Evolutionary conservation across 1,284 basidiomycete species (phyloP).

Genomic region (Golubevia sp.): DNA sequence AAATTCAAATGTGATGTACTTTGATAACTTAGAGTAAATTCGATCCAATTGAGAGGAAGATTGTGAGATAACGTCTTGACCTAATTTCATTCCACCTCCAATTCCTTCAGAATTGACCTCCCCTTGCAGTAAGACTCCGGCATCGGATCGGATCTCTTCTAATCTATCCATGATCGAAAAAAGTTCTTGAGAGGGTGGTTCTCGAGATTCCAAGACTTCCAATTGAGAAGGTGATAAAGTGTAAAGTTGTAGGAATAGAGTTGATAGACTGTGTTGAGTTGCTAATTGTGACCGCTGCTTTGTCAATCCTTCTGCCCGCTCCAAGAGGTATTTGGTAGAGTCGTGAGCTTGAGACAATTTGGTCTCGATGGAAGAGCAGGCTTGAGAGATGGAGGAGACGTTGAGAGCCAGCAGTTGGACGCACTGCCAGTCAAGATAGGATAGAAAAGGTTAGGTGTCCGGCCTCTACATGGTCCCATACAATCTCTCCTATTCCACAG

Average conservation of each 20-base stretch:
- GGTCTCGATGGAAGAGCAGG: slow-evolving; percentile 2
- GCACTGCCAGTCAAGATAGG: too few species aligned
- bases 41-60: slow-evolving; percentile 32
- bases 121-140: slow-evolving; percentile 36
- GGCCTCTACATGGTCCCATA: too few species aligned
- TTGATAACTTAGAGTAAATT: slow-evolving; percentile 39
- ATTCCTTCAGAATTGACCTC: slow-evolving; percentile 13
- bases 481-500: too few species aligned
- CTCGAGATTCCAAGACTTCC: slow-evolving; percentile 18
- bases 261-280: slow-evolving; percentile 7
- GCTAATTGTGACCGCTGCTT: neutral
- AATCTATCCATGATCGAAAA: slow-evolving; percentile 50
- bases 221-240: slow-evolving; percentile 26
- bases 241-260: slow-evolving; percentile 35
- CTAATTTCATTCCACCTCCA: slow-evolving; percentile 1
- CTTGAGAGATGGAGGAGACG: too few species aligned
- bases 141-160: slow-evolving; percentile 36
- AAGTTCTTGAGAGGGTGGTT: slow-evolving; percentile 20
- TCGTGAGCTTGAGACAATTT: slow-evolving; percentile 9
- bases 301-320: slow-evolving; percentile 15
- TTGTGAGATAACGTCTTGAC: slow-evolving; percentile 29
- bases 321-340: slow-evolving; percentile 11
- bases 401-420: too few species aligned
- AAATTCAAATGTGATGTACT: slow-evolving; percentile 46
- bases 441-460: too few species aligned